Percentiles rank a stretch among this genome's conserved stretches.
phyloP scores from a whole-genome alignment of 2,329 filamentous ascomycete species.

The Aspergillus piperis region DNA sequence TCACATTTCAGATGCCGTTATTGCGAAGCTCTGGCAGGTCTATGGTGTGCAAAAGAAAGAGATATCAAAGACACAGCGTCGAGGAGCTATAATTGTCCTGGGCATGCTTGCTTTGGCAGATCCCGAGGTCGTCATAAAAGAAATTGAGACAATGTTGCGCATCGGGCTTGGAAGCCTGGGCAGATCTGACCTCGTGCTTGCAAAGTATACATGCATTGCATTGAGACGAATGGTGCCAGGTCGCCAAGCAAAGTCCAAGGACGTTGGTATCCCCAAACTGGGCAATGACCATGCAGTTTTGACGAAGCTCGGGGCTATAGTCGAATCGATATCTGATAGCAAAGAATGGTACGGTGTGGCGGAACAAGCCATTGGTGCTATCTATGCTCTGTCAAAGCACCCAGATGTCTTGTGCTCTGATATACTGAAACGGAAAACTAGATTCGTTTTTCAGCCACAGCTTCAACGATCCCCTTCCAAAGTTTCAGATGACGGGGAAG shows the following conservation, averaged over 20 bases:
- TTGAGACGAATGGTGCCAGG: slow-evolving; percentile 88
- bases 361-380: slow-evolving; percentile 93
- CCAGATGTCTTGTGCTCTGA: slow-evolving; percentile 92
- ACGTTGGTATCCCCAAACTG: slow-evolving; percentile 67
- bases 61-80: slow-evolving; percentile 85
- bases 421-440: slow-evolving; percentile 83
- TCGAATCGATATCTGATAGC: slow-evolving; percentile 81
- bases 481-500: slow-evolving; percentile 32
- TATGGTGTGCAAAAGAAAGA: slow-evolving; percentile 93
- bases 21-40: slow-evolving; percentile 94
- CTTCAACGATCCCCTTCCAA: slow-evolving; percentile 30
- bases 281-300: slow-evolving; percentile 91
- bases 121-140: slow-evolving; percentile 87
- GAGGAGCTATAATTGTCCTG: slow-evolving; percentile 92
- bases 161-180: slow-evolving; percentile 84
- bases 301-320: slow-evolving; percentile 75
- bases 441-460: slow-evolving; percentile 67
- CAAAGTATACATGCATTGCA: slow-evolving; percentile 94
- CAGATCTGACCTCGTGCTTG: slow-evolving; percentile 78
- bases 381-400: slow-evolving; percentile 91
- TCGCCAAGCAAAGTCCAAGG: slow-evolving; percentile 73
- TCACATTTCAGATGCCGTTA: slow-evolving; percentile 79
- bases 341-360: slow-evolving; percentile 95
- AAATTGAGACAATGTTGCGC: slow-evolving; percentile 91
- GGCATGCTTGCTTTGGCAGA: slow-evolving; percentile 95